Evolutionary conservation across 2,329 filamentous ascomycete species (phyloP).

Genomic region (Keithomyces neogunnii): DNA sequence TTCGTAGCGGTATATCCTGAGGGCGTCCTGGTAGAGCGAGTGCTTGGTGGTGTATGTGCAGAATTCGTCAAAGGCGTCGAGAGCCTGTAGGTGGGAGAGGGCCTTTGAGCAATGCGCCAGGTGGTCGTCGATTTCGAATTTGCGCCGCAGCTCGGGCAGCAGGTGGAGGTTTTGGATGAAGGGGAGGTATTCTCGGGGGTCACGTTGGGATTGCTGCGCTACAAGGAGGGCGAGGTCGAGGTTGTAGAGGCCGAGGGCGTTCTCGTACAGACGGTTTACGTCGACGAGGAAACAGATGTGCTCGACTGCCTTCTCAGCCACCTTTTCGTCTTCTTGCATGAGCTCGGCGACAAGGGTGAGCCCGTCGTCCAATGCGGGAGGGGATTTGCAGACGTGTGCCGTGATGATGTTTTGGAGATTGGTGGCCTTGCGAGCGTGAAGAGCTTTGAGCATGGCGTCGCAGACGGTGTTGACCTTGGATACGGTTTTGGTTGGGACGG

Average conservation of each 20-base stretch:
- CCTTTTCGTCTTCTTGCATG: constrained; percentile 55
- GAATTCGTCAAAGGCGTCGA: constrained; percentile 70
- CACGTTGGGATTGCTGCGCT: constrained; percentile 91
- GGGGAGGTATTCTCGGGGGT: constrained; percentile 89
- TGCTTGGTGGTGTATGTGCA: constrained; percentile 73
- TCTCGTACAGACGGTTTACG: constrained; percentile 83
- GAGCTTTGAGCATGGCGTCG: constrained; percentile 65
- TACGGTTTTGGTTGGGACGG: constrained; percentile 8
- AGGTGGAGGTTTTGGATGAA: constrained; percentile 84
- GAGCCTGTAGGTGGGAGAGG: constrained; percentile 62
- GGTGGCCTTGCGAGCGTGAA: constrained; percentile 52
- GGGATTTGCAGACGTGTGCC: constrained; percentile 85
- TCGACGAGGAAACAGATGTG: constrained; percentile 98
- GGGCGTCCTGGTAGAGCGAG: constrained; percentile 65
- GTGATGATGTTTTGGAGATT: constrained; percentile 89
- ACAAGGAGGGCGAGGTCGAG: constrained; percentile 83
- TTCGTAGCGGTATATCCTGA: constrained; percentile 80
- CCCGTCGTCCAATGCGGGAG: constrained; percentile 82
- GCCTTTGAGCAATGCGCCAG: constrained; percentile 71
- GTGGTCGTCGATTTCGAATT: constrained; percentile 84
- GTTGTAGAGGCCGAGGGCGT: constrained; percentile 84
- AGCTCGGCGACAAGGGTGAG: constrained; percentile 71
- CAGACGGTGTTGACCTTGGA: constrained; percentile 82
- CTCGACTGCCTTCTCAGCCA: constrained; percentile 83
- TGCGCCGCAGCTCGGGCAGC: constrained; percentile 59